Base-by-base conservation (phyloP, 345 rosid species). In the Anacardium occidentale region DNA sequence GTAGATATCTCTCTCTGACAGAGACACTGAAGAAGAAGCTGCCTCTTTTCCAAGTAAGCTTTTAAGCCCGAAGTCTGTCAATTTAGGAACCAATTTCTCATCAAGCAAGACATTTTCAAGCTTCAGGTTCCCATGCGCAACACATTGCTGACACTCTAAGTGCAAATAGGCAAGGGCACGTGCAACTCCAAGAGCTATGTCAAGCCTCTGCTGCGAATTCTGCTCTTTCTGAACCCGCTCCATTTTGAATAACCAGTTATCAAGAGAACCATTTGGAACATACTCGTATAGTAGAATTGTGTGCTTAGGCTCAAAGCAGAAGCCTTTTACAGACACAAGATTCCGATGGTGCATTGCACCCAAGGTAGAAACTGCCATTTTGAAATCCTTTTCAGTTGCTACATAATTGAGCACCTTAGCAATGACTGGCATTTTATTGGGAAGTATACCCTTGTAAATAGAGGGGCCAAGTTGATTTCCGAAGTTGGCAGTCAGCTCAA, bases 141-240 rank as follows among this genome's bases (percentile, higher is more conserved):
- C 62, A 51, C 68, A 72, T 54, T 48, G 32, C 45, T 75, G 82
- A 68, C 85, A 81, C 51, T 78, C 78, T 8, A 64, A 63, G 78
- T 81, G 85, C 53, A 81, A 60, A 66, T 78, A 81, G n/a, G 85
- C 82, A 72, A 81, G 74, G 63, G 76, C 82, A 15, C 80, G 70
- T 25, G 85, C 84, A 48, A 81, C 75, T 63, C 84, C 84, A 29
- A 81, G 66, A 18, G 82, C 81, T 68, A 81, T 75, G 40, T 78
- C 79, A 48, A 81, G 73, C 69, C 73, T 81, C 76, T 65, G 77
- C 47, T 75, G 79, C 82, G 76, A 75, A 55, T 44, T 70, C 48
- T 44, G 53, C 56, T 72, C 73, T 14, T 66, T 56, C 53, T 40
- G 76, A 15, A 63, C 74, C 37, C 54, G 72, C 64, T 51, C 45